Evolutionary conservation across 345 rosid genomes (phyloP), one percentile per base, ranked within the genome.

Genomic region (Trapa bicornis): DNA sequence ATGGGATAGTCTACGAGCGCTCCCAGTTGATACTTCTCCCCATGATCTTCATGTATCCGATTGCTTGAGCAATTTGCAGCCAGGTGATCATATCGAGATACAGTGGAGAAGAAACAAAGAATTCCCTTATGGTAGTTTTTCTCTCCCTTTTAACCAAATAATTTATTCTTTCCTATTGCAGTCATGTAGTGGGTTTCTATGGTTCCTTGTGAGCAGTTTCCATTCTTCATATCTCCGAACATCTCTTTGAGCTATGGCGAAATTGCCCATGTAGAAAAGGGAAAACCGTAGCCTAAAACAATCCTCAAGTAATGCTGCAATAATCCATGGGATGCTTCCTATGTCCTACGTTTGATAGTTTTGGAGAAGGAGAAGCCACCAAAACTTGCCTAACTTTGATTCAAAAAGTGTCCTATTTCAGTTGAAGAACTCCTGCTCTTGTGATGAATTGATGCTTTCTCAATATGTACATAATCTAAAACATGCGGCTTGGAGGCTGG

Each of bases 31-130:
- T 78, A 75, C 89, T 72, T 70, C 86, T 32, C 86, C 94, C 11
- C 81, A 85, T 39, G 80, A 78, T 83, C 98, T 93, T 64, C 83
- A 83, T 73, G 68, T 76, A 53, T 83, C 94, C 32, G 86, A 88
- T 72, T 85, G 92, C 72, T 76, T 89, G 70, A 67, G 81, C 70
- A 90, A 93, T 45, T 78, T 89, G 68, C 80, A 62, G 64, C 98
- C 98, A 5, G 96, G 96, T 11, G 86, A 93, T 76, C 89, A 88
- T 77, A 82, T 93, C 0, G 98, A 93, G 82, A 87, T 93, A 70
- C 98, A 93, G 67, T 93, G 98, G 98, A 85, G 98, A 81, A 84
- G 86, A 76, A 92, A 82, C 87, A 89, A 70, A 73, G 95, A 84
- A 69, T 80, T 87, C 71, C 92, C 91, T 67, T 82, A 82, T 65